phyloP scores from a whole-genome alignment of 1,284 basidiomycete genomes.

The Ustilago bromivora region DNA sequence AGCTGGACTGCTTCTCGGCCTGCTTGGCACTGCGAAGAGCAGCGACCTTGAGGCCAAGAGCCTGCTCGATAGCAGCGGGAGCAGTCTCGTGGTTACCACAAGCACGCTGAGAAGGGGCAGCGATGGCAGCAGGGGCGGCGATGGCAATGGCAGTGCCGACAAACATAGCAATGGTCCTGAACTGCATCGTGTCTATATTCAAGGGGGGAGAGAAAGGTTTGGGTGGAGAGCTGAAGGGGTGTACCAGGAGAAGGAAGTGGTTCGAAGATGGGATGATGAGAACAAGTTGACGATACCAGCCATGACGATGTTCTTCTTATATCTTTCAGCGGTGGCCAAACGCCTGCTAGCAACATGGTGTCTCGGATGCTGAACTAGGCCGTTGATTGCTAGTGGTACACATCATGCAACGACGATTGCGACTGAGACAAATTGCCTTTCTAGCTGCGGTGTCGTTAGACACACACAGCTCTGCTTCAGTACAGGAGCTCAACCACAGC shows the following conservation, averaged over 20 bases:
- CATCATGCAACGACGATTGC: slow-evolving; percentile 6
- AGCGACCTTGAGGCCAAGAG: slow-evolving; percentile 22
- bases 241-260: neutral
- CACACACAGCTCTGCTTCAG: slow-evolving; percentile 1
- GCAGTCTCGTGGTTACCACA: slow-evolving; percentile 30
- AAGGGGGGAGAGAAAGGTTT: neutral
- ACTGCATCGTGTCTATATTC: slow-evolving; percentile 29
- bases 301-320: neutral
- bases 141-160: slow-evolving; percentile 19
- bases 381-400: neutral
- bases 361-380: slow-evolving; percentile 2
- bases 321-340: neutral
- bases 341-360: neutral
- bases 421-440: neutral
- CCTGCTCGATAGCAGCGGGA: slow-evolving; percentile 24
- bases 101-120: slow-evolving; percentile 15
- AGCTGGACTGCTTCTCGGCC: neutral
- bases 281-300: neutral
- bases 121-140: slow-evolving; percentile 22
- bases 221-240: neutral
- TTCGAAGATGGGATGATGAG: neutral
- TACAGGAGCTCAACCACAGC: neutral
- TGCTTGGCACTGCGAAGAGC: neutral
- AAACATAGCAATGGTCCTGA: slow-evolving; percentile 31
- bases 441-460: neutral